Base-by-base conservation (phyloP, 129 eudicot genomes). In the Kitagawia praeruptora region DNA sequence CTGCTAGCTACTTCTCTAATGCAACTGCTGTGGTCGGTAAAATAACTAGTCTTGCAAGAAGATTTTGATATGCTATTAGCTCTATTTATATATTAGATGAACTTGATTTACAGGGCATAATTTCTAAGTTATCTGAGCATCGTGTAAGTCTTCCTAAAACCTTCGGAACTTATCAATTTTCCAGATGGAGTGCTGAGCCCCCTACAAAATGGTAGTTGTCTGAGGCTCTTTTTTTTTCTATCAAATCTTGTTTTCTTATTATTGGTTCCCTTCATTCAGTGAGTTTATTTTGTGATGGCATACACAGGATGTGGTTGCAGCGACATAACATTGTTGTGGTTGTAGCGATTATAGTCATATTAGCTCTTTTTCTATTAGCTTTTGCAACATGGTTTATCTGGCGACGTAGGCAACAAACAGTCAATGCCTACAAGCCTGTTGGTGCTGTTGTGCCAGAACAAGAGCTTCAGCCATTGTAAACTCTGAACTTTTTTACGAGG, bases 381-480 rank as follows among this genome's bases (percentile, higher is more conserved):
- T 77, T 79, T 27, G 97, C 91, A 41, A 80, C 87, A 77, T 96
- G 96, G 99, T 80, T 90, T 87, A 73, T 90, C 44, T 90, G 91
- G 89, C 88, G 87, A 81, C 82, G 82, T 56, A 84, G 86, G 83
- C 87, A 89, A n/a, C 92, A 87, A 83, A 81, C 87, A n/a, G 69
- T 69, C 40, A 9, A 78, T 73, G 83, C 89, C 23, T 96, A 96
- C 88, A 88, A 92, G 84, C 98, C 98, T 27, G 97, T 96, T 23
- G 93, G 92, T 51, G 74, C 91, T 16, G 77, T 66, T 81, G 87
- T 83, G 16, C 86, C 93, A 25, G 99, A 96, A 80, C 98, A 92
- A 89, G 99, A 96, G 81, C 97, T 96, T 71, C 99, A 96, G 79
- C 99, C 96, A 1, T 87, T 93, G 38, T 88, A 83, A 83, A 61